These are phyloP conservation scores for Tremella mesenterica DNA, from an alignment of 768 basidiomycete species.

Conservation along the genomic window DNA sequence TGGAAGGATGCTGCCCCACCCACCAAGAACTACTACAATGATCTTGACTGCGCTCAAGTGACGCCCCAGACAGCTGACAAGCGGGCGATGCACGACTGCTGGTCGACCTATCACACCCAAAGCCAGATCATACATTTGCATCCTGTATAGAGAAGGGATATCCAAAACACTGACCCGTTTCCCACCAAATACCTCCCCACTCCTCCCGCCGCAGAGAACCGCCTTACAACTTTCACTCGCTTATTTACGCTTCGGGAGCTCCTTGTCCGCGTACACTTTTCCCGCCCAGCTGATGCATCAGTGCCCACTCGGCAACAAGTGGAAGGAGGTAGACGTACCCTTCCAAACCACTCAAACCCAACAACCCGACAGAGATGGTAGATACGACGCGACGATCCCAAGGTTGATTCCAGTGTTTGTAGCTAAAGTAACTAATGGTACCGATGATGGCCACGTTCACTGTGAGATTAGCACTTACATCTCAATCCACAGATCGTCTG, in stretches of 20 bases:
- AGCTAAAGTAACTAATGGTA: slow-evolving; percentile 56
- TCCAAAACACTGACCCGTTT: too few species aligned
- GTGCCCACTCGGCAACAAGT: neutral
- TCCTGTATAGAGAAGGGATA: too few species aligned
- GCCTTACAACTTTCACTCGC: too few species aligned
- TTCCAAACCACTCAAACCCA: slow-evolving; percentile 59
- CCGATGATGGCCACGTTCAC: slow-evolving; percentile 58
- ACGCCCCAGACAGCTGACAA: too few species aligned
- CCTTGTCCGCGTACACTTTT: slow-evolving; percentile 47
- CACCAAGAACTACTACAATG: too few species aligned
- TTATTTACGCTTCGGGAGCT: slow-evolving; percentile 34
- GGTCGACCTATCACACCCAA: too few species aligned
- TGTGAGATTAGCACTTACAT: slow-evolving; percentile 18
- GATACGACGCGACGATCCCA: slow-evolving; percentile 62
- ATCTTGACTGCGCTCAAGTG: too few species aligned
- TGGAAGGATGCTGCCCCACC: too few species aligned
- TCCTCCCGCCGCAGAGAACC: too few species aligned
- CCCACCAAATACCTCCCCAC: too few species aligned
- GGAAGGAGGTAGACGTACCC: slow-evolving; percentile 50
- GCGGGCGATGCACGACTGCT: too few species aligned
- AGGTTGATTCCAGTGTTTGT: slow-evolving; percentile 58
- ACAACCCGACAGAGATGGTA: slow-evolving; percentile 54
- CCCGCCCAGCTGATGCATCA: slow-evolving; percentile 45
- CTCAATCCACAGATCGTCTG: neutral
- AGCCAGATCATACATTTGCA: too few species aligned